Conservation (phyloP, 2,329 filamentous ascomycete genomes). For the Dryadomyces sulphureus region DNA sequence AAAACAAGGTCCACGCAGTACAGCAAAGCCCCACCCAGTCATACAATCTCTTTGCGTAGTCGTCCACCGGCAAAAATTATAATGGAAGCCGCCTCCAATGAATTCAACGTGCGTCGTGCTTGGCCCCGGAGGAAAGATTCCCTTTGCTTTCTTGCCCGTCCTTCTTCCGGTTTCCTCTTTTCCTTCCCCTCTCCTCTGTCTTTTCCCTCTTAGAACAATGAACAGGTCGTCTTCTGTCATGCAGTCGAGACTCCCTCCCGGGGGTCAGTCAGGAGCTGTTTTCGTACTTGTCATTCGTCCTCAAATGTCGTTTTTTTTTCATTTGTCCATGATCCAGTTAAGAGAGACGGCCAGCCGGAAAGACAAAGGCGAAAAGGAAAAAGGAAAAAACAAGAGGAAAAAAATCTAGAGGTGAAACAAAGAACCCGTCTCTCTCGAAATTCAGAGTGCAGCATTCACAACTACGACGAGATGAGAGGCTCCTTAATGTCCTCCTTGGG, state of each 20-base stretch:
- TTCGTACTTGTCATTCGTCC: constrained; percentile 6
- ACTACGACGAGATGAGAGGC: constrained; percentile 11
- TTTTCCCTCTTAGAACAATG: no score
- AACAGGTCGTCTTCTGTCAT: constrained; percentile 9
- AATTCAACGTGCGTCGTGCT: background rate
- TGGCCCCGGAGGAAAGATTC: background rate
- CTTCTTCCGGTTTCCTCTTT: background rate
- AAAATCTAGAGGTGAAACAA: background rate
- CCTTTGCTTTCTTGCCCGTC: background rate
- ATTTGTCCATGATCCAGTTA: constrained; percentile 6
- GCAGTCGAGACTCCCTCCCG: constrained; percentile 3
- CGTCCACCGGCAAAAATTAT: background rate
- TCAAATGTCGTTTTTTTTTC: constrained; percentile 7
- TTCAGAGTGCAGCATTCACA: no score
- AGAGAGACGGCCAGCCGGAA: constrained; percentile 9
- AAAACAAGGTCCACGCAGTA: background rate
- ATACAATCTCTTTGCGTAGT: constrained; percentile 3
- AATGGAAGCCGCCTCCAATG: background rate
- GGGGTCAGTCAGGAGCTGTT: constrained; percentile 7
- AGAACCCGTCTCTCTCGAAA: no score
- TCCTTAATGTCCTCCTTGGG: constrained; percentile 31
- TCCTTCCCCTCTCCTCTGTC: background rate
- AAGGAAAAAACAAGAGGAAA: background rate
- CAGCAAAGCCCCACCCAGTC: background rate
- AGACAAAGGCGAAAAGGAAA: no score